These are phyloP conservation scores for Fusarium begoniae DNA, from an alignment of 2,329 filamentous ascomycete species.

Conservation along the genomic window DNA sequence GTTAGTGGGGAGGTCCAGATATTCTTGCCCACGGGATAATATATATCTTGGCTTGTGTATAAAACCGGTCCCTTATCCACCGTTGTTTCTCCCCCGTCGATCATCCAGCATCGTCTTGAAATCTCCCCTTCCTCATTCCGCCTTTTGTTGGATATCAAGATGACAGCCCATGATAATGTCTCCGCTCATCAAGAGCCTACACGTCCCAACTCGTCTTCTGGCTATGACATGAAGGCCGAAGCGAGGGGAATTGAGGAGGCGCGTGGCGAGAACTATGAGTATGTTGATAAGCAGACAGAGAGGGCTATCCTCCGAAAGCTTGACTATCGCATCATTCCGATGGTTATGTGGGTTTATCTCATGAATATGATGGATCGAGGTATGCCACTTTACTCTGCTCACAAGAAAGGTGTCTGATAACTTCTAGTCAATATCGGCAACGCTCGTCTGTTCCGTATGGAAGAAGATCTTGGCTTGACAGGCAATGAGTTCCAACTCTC, in stretches of 20 bases:
- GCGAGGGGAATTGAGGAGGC: slow-evolving; percentile 28
- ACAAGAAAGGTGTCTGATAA: background rate
- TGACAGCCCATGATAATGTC: slow-evolving; percentile 8
- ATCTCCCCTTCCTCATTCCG: too few relatives aligned
- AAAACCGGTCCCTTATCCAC: background rate
- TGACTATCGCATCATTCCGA: slow-evolving; percentile 46
- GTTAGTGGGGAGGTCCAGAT: background rate
- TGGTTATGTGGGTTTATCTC: slow-evolving; percentile 46
- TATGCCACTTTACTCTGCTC: background rate
- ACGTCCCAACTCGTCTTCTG: slow-evolving; percentile 31
- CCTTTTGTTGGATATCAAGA: background rate
- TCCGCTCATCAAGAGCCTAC: slow-evolving; percentile 7
- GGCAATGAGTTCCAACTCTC: slow-evolving; percentile 66
- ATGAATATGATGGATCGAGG: slow-evolving; percentile 50
- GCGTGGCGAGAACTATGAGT: slow-evolving; percentile 19
- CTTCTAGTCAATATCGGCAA: slow-evolving; percentile 74
- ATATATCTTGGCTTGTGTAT: slow-evolving; percentile 22
- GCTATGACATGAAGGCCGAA: slow-evolving; percentile 9
- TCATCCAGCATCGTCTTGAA: background rate
- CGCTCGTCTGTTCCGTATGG: slow-evolving; percentile 57
- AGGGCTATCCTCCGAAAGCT: slow-evolving; percentile 41
- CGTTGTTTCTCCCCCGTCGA: background rate
- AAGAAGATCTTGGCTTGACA: slow-evolving; percentile 65
- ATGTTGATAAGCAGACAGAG: slow-evolving; percentile 34
- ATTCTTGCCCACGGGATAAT: background rate